Conservation (phyloP, 345 rosid species). For the Eutrema yunnanense region DNA sequence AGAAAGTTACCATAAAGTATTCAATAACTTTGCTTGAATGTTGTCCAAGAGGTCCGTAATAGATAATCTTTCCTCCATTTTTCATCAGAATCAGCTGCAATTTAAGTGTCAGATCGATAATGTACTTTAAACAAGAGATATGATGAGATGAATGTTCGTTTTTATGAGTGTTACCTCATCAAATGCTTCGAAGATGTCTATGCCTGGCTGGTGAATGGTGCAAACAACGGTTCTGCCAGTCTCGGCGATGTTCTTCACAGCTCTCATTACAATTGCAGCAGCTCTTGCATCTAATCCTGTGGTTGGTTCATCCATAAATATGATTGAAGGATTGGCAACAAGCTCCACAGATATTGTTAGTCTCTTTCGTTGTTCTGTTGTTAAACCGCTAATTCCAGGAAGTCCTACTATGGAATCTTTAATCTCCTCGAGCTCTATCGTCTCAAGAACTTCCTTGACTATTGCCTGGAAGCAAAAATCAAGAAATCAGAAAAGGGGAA, state of each 20-base stretch:
- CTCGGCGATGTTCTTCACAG: constrained; percentile 35
- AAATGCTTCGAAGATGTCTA: constrained; percentile 38
- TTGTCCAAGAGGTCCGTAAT: constrained; percentile 46
- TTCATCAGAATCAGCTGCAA: constrained; percentile 56
- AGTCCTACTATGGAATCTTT: constrained; percentile 39
- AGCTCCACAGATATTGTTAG: constrained; percentile 44
- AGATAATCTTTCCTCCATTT: constrained; percentile 49
- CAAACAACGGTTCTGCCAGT: constrained; percentile 44
- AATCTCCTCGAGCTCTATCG: constrained; percentile 37
- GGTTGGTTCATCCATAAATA: constrained; percentile 50
- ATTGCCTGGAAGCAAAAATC: constrained; percentile 21
- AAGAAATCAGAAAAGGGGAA: background rate
- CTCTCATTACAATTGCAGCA: constrained; percentile 45
- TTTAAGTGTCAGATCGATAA: background rate
- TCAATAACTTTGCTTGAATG: constrained; percentile 44
- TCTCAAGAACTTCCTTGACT: constrained; percentile 33
- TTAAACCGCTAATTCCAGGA: constrained; percentile 30
- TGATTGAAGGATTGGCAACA: constrained; percentile 42
- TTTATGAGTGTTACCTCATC: constrained; percentile 29
- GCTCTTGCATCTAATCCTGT: constrained; percentile 47
- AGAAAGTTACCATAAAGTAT: constrained; percentile 44
- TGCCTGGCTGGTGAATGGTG: constrained; percentile 46
- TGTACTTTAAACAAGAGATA: background rate
- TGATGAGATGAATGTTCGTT: background rate
- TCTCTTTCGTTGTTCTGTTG: constrained; percentile 42